A percentile compares a stretch with the other conserved stretches of the same genome.
These are phyloP conservation scores for Podosphaera fusca DNA, from an alignment of 2,329 filamentous ascomycete genomes.

Conservation along the genomic window DNA sequence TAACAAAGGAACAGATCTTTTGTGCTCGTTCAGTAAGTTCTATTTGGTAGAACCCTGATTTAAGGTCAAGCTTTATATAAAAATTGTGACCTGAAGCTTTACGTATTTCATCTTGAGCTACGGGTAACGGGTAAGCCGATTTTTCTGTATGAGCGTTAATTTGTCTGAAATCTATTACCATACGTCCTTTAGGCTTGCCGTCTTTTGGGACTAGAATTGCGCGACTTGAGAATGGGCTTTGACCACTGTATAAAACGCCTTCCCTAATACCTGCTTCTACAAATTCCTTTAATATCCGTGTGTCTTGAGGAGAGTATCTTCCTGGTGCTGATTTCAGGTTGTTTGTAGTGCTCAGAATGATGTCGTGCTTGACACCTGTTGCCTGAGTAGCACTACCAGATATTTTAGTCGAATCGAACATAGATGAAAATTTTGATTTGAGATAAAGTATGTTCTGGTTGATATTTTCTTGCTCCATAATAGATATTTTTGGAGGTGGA, in stretches of 20 bases:
- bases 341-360: neutral
- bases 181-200: neutral
- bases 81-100: too few species aligned
- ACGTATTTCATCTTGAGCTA: too few species aligned
- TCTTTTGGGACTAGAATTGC: neutral
- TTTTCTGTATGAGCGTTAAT: neutral
- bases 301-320: neutral
- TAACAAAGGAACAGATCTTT: too few species aligned
- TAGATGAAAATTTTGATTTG: too few species aligned
- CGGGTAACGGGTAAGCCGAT: too few species aligned
- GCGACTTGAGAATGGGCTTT: neutral
- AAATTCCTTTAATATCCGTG: neutral
- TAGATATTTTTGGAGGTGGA: too few species aligned
- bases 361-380: neutral
- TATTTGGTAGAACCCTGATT: too few species aligned
- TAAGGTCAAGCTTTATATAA: too few species aligned
- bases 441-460: too few species aligned
- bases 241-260: neutral
- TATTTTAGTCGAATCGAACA: too few species aligned
- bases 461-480: neutral
- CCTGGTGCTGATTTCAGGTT: neutral
- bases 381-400: neutral
- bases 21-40: too few species aligned
- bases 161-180: neutral
- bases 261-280: neutral